Evolutionary conservation across 2,329 filamentous ascomycete genomes (phyloP), one percentile per base, ranked within the genome.

Genomic region (Rachicladosporium sp.): DNA sequence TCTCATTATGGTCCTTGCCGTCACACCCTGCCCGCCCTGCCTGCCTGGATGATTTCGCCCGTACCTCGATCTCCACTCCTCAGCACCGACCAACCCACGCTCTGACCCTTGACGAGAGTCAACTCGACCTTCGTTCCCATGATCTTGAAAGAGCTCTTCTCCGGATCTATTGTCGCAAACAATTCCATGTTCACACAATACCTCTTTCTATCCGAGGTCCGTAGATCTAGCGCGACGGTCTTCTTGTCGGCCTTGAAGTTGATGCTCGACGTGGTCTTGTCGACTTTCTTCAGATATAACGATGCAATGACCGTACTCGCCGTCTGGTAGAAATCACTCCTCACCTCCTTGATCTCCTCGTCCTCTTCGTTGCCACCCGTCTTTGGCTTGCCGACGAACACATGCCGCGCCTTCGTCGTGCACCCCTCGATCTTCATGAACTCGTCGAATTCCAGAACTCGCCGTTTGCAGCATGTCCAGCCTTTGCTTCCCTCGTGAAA

Each of bases 401-500:
- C 63, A 67, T 98, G 91, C 44, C 74, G 71, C 33, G 71, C 68
- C 63, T 88, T 91, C 33, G 81, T 87, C 59, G 78, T 78, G 65
- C 91, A 98, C 1, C 91, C 91, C 52, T 83, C 78, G 43, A 98
- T 89, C 63, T 84, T 91, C 79, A 98, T 79, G 64, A 98, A 98
- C 62, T 96, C 82, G 60, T 98, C 88, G 62, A 98, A 98, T 58
- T 98, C 91, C 43, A 98, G 67, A 42, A 98, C 91, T 30, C 87
- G 75, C 53, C 86, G 73, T 74, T 96, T 96, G 67, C 91, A 98
- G 69, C 91, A 98, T 43, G 79, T 87, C 72, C 91, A 98, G 1
- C 91, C 91, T 68, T 98, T 98, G 66, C 85, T 93, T 29, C 91
- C 91, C 67, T 98, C 91, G 61, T 98, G 91, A 66, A 98, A 98